A percentile compares a stretch with the other conserved stretches of the same genome.
Evolutionary conservation across 2,329 filamentous ascomycete genomes (phyloP).

Genomic region (Acrocalymma vagum): DNA sequence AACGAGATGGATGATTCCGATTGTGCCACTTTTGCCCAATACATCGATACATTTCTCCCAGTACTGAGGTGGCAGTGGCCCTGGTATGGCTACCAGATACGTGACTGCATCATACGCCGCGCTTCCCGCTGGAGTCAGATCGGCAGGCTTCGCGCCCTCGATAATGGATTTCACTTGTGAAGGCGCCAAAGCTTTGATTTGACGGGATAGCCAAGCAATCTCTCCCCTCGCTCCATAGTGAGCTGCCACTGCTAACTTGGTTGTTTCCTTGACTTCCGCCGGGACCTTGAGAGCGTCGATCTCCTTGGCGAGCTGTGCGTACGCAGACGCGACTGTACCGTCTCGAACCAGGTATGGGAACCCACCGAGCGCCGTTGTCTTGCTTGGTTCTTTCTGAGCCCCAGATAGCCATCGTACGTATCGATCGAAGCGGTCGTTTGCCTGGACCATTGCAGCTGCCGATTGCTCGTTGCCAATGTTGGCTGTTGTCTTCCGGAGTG

Average conservation of each 20-base stretch:
- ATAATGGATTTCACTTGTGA: conserved; percentile 7
- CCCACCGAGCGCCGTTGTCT: conserved; percentile 4
- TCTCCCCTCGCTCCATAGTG: conserved; percentile 6
- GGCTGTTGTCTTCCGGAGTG: too few relatives aligned
- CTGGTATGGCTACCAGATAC: conserved; percentile 7
- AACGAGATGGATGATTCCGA: conserved; percentile 9
- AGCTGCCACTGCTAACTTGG: conserved; percentile 7
- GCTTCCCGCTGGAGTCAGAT: conserved; percentile 3
- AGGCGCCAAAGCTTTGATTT: conserved; percentile 8
- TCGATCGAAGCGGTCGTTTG: too few relatives aligned
- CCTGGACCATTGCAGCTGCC: too few relatives aligned
- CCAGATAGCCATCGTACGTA: conserved; percentile 10
- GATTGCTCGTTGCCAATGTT: too few relatives aligned
- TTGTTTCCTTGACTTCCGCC: conserved; percentile 6
- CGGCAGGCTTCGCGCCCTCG: conserved; percentile 3
- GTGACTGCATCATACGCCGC: conserved; percentile 8
- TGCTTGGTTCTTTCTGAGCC: conserved; percentile 3
- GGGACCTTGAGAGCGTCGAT: conserved; percentile 5
- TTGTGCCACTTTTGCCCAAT: too few relatives aligned
- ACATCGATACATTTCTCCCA: conserved; percentile 8
- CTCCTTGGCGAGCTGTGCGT: conserved; percentile 3
- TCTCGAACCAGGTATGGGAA: conserved; percentile 9
- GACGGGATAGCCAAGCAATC: conserved; percentile 8
- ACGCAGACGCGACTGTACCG: conserved; percentile 5
- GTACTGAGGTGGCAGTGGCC: conserved; percentile 4